A percentile compares a stretch with the other conserved stretches of the same genome.
Evolutionary conservation across 2,329 filamentous ascomycete genomes (phyloP).

Genomic region (Scytalidium lignicola): DNA sequence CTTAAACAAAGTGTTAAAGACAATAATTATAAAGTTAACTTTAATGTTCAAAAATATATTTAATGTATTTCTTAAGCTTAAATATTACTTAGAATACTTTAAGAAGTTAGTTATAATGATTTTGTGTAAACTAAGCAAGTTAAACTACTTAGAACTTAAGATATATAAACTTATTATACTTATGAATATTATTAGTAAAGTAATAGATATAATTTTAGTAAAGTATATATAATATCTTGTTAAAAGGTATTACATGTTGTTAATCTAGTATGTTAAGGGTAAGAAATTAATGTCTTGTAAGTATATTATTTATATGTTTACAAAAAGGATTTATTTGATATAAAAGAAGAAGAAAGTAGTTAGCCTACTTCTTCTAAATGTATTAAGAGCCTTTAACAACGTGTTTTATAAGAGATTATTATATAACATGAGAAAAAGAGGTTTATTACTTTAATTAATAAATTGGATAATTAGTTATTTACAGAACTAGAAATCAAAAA

Average conservation of each 20-base stretch:
- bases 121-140: constrained; percentile 10
- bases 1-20: constrained; percentile 10
- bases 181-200: constrained; percentile 8
- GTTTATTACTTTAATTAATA: constrained; percentile 13
- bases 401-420: constrained; percentile 20
- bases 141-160: constrained; percentile 7
- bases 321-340: constrained; percentile 21
- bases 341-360: constrained; percentile 19
- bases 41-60: constrained; percentile 12
- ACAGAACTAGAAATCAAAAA: constrained; percentile 12
- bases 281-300: constrained; percentile 21
- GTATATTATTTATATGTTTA: constrained; percentile 23
- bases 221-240: constrained; percentile 5
- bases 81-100: constrained; percentile 9
- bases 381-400: constrained; percentile 27
- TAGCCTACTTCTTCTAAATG: constrained; percentile 27
- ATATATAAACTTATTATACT: constrained; percentile 8
- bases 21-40: constrained; percentile 4
- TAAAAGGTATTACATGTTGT: constrained; percentile 4
- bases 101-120: constrained; percentile 8
- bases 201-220: constrained; percentile 6
- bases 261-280: constrained; percentile 25
- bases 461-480: constrained; percentile 18
- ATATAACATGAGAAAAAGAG: constrained; percentile 17
- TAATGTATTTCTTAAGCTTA: constrained; percentile 10